Percentiles rank a stretch among this genome's conserved stretches.
Evolutionary conservation across 2,329 filamentous ascomycete genomes (phyloP).

Genomic region (Colletotrichum musicola): DNA sequence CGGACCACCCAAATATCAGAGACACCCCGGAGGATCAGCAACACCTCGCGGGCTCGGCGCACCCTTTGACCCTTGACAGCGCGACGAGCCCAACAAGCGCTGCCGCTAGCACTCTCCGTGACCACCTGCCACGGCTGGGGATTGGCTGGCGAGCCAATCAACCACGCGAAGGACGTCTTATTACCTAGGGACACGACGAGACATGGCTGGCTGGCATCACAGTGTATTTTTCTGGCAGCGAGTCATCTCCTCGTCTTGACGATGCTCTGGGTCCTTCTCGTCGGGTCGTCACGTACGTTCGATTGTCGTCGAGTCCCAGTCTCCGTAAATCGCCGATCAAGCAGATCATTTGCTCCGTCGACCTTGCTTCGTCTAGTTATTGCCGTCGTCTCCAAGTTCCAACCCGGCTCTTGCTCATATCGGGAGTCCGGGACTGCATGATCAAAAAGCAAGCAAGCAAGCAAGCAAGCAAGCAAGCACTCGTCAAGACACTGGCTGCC

Average conservation of each 20-base stretch:
- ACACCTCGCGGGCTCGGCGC: background rate
- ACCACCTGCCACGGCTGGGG: background rate
- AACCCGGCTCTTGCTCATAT: constrained; percentile 1
- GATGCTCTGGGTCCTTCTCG: background rate
- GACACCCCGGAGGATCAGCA: background rate
- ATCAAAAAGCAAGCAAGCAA: constrained; percentile 11
- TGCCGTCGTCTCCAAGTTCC: background rate
- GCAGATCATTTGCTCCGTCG: constrained; percentile 19
- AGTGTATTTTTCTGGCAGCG: background rate
- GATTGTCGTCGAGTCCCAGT: constrained; percentile 7
- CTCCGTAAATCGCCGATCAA: constrained; percentile 29
- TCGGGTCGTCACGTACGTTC: background rate
- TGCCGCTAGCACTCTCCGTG: background rate
- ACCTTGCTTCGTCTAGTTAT: background rate
- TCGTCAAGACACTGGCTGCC: constrained; percentile 2
- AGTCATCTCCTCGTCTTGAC: background rate
- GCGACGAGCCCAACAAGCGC: background rate
- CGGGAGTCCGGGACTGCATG: constrained; percentile 9
- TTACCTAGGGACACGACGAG: no score
- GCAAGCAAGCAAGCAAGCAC: no score
- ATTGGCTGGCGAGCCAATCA: background rate
- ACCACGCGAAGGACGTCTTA: no score
- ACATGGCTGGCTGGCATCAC: no score
- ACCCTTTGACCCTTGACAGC: background rate
- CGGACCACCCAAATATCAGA: background rate